Evolutionary conservation across 2,329 filamentous ascomycete genomes (phyloP).

Genomic region (Talaromyces verruculosus): DNA sequence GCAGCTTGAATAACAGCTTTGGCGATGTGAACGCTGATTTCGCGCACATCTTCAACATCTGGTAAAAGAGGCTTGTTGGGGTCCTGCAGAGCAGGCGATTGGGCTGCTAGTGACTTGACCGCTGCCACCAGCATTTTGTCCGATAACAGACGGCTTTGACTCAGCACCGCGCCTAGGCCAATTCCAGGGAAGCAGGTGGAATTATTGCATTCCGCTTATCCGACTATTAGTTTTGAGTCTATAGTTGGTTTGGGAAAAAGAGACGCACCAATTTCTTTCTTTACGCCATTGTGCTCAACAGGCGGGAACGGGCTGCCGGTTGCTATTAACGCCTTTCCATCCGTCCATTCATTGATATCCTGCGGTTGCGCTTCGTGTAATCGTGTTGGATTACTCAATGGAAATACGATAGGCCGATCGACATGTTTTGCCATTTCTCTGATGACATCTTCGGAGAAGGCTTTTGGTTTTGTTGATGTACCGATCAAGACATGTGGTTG

Average conservation of each 20-base stretch:
- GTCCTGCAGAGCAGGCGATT: constrained; percentile 69
- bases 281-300: constrained; percentile 59
- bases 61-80: constrained; percentile 68
- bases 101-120: constrained; percentile 67
- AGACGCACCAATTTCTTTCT: constrained; percentile 55
- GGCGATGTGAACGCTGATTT: constrained; percentile 76
- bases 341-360: constrained; percentile 75
- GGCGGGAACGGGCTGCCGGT: constrained; percentile 81
- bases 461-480: constrained; percentile 73
- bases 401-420: constrained; percentile 73
- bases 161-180: constrained; percentile 74
- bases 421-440: constrained; percentile 73
- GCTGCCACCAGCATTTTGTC: constrained; percentile 81
- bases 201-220: constrained; percentile 83
- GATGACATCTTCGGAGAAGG: constrained; percentile 74
- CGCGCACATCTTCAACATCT: constrained; percentile 70
- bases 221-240: neutral
- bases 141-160: constrained; percentile 64
- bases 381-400: constrained; percentile 79
- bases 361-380: constrained; percentile 78
- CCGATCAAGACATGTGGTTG: constrained; percentile 81
- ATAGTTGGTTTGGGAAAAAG: neutral
- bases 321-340: constrained; percentile 74
- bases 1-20: constrained; percentile 59
- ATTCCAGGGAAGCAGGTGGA: constrained; percentile 83